Percentiles rank a stretch among this genome's conserved stretches.
These are phyloP conservation scores for Pseudogymnoascus sp. DNA, from an alignment of 2,329 filamentous ascomycete species.

Conservation along the genomic window DNA sequence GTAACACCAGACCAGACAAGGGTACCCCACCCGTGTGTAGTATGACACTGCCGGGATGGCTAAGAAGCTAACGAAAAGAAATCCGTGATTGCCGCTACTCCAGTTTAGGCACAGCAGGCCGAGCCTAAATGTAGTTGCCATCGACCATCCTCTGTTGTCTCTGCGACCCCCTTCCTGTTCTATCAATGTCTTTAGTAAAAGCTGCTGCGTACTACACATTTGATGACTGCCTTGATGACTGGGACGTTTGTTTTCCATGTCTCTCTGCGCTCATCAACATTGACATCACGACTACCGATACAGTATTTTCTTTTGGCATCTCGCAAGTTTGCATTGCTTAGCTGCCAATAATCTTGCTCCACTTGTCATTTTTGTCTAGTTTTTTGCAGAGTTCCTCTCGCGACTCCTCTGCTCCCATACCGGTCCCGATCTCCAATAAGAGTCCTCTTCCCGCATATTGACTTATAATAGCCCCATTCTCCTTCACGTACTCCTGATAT, in stretches of 20 bases:
- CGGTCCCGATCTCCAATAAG: not conserved
- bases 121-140: not conserved
- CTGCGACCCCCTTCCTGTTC: not conserved
- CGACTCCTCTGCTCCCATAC: not conserved
- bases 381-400: not conserved
- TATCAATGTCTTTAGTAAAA: not conserved
- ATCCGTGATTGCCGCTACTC: not conserved
- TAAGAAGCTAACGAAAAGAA: not conserved
- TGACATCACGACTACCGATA: not conserved
- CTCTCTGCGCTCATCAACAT: no score
- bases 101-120: not conserved
- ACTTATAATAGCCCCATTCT: slow-evolving; percentile 9
- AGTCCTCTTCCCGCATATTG: not conserved
- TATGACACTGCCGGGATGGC: not conserved
- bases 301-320: not conserved
- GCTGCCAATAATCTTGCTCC: not conserved
- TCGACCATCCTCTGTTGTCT: not conserved
- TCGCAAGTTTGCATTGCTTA: not conserved
- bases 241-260: not conserved
- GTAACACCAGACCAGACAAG: not conserved
- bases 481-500: slow-evolving; percentile 14
- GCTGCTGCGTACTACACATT: not conserved
- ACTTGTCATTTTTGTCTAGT: not conserved
- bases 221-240: not conserved
- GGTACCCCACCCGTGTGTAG: not conserved